Conservation (phyloP, 352 stramenopile species). For the Globisporangium uncinulatum region DNA sequence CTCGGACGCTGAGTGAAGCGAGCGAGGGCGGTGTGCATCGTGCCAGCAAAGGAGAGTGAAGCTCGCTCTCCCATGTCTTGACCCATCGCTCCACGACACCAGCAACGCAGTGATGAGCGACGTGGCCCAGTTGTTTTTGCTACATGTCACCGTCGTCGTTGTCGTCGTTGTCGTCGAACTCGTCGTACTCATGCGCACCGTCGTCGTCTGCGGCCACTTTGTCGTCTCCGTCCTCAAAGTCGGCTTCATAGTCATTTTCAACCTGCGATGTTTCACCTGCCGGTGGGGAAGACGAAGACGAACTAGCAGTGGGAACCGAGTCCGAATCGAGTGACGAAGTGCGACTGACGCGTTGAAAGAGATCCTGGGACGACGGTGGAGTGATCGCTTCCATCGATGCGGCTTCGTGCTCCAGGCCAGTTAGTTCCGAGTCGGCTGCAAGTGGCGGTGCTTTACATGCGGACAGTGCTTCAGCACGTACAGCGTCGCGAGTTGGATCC, state of each 20-base stretch:
- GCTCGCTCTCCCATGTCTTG: neutral
- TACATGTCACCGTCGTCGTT: conserved; percentile 3
- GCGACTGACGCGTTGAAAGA: too few species aligned
- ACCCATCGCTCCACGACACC: neutral
- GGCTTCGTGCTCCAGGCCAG: too few species aligned
- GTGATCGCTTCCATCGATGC: too few species aligned
- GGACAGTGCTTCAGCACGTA: too few species aligned
- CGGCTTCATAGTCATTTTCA: conserved; percentile 14
- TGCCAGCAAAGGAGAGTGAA: neutral
- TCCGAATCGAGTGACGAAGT: too few species aligned
- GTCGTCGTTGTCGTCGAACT: conserved; percentile 5
- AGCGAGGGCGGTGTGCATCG: neutral
- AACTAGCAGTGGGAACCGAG: neutral
- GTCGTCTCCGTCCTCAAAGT: conserved; percentile 17
- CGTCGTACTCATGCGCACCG: neutral
- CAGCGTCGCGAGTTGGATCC: too few species aligned
- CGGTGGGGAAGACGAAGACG: neutral
- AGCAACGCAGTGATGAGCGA: neutral
- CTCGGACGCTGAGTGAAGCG: neutral
- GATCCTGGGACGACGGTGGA: too few species aligned
- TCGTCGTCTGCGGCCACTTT: conserved; percentile 8
- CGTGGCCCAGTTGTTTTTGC: neutral
- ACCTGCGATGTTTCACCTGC: neutral
- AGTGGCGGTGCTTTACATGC: too few species aligned
- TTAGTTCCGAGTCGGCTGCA: too few species aligned